Percentiles rank a stretch among this genome's conserved stretches.
phyloP scores from a whole-genome alignment of 495 filamentous ascomycete genomes.

The Xylaria cubensis region DNA sequence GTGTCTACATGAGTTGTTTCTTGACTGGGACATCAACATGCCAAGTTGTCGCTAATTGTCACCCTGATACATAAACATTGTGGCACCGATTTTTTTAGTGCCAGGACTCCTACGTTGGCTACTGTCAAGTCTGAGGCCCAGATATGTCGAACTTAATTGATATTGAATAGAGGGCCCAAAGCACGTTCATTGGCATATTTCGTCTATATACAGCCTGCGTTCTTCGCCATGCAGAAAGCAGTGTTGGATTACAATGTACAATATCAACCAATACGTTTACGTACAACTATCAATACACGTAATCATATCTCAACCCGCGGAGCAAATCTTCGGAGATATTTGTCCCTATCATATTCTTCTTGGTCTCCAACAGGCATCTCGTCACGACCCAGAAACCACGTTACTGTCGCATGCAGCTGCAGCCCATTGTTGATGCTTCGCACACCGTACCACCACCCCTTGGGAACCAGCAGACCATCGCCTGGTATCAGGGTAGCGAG shows the following conservation, averaged over 20 bases:
- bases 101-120: neutral
- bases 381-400: conserved; percentile 2
- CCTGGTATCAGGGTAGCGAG: conserved; percentile 11
- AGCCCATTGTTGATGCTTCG: conserved; percentile 15
- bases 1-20: neutral
- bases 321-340: neutral
- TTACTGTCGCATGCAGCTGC: conserved; percentile 13
- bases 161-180: neutral
- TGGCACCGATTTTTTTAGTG: neutral
- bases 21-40: neutral
- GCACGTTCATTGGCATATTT: neutral
- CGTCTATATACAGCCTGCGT: neutral
- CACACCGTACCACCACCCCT: conserved; percentile 18
- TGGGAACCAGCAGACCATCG: conserved; percentile 10
- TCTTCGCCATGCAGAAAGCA: neutral
- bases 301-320: conserved; percentile 1
- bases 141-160: neutral
- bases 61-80: neutral
- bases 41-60: neutral
- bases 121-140: neutral
- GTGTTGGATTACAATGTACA: neutral
- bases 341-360: neutral
- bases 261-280: neutral
- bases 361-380: neutral
- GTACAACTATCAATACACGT: neutral